Evolutionary conservation across 2,329 filamentous ascomycete species (phyloP).

Genomic region (Emericellopsis cladophorae): DNA sequence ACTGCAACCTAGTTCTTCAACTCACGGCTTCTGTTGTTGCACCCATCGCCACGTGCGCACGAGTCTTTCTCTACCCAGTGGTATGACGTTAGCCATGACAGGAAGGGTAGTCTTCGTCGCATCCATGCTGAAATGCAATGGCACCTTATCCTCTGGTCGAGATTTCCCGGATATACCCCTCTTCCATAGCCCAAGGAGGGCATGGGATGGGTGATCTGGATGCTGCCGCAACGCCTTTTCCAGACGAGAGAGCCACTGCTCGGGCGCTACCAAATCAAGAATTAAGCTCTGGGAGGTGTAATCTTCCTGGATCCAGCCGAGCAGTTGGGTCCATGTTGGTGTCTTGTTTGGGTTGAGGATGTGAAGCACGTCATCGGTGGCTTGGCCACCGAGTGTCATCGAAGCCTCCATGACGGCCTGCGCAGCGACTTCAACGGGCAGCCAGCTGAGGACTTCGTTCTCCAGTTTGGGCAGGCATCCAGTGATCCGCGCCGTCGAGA

Average conservation of each 20-base stretch:
- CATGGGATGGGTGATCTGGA: conserved; percentile 8
- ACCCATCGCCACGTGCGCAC: too few species aligned
- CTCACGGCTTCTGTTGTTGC: too few species aligned
- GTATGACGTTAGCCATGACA: too few species aligned
- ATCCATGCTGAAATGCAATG: too few species aligned
- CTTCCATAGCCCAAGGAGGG: conserved; percentile 11
- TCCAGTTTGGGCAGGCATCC: conserved; percentile 14
- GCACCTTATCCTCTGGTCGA: too few species aligned
- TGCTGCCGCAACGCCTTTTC: neutral
- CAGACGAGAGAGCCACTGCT: conserved; percentile 4
- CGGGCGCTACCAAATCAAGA: neutral
- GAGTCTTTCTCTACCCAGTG: too few species aligned
- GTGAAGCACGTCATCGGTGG: conserved; percentile 7
- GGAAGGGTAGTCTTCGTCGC: too few species aligned
- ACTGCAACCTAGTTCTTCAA: too few species aligned
- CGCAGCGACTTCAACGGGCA: conserved; percentile 32
- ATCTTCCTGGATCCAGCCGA: conserved; percentile 6
- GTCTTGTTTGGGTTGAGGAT: conserved; percentile 9
- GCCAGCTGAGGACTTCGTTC: conserved; percentile 27
- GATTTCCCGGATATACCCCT: neutral
- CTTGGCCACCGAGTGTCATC: neutral
- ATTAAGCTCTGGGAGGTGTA: neutral
- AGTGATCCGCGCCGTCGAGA: conserved; percentile 29
- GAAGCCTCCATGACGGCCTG: conserved; percentile 23
- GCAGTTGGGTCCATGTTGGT: conserved; percentile 8